phyloP scores from a whole-genome alignment of 2,329 filamentous ascomycete genomes.

The Penicillium capsulatum region DNA sequence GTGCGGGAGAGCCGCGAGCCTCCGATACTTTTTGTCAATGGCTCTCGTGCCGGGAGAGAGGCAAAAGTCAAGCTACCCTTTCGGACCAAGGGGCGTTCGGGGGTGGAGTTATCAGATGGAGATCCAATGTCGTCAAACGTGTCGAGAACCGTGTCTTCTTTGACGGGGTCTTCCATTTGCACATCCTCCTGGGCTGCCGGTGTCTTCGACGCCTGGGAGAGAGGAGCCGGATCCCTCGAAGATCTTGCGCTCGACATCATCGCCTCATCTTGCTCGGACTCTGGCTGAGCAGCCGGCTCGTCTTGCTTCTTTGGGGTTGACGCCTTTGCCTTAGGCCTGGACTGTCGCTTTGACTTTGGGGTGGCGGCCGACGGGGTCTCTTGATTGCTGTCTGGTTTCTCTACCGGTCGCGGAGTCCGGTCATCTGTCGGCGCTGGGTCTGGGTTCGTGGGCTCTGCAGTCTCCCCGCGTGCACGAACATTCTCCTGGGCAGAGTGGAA shows the following conservation, averaged over 20 bases:
- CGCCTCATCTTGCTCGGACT: constrained; percentile 11
- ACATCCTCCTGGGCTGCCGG: constrained; percentile 12
- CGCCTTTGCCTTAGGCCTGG: not conserved
- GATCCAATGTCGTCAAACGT: constrained; percentile 46
- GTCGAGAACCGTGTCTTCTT: constrained; percentile 34
- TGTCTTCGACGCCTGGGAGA: constrained; percentile 6
- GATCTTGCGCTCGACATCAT: constrained; percentile 8
- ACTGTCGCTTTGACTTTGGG: not conserved
- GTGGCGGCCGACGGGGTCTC: no score
- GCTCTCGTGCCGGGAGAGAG: constrained; percentile 84
- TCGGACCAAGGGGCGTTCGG: constrained; percentile 64
- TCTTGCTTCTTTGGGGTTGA: constrained; percentile 5
- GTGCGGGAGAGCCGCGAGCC: constrained; percentile 64
- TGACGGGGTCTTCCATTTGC: constrained; percentile 21
- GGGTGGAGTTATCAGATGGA: constrained; percentile 47
- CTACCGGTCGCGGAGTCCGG: not conserved
- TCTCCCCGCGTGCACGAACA: constrained; percentile 32
- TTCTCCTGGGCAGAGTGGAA: constrained; percentile 47
- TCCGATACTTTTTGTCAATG: constrained; percentile 77
- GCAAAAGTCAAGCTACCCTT: constrained; percentile 97
- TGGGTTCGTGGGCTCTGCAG: constrained; percentile 37
- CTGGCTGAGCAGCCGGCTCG: not conserved
- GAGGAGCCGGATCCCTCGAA: constrained; percentile 17
- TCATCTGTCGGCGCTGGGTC: constrained; percentile 23
- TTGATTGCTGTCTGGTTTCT: no score